Base-by-base conservation (phyloP, 495 filamentous ascomycete genomes). In the Emericellopsis terricola region DNA sequence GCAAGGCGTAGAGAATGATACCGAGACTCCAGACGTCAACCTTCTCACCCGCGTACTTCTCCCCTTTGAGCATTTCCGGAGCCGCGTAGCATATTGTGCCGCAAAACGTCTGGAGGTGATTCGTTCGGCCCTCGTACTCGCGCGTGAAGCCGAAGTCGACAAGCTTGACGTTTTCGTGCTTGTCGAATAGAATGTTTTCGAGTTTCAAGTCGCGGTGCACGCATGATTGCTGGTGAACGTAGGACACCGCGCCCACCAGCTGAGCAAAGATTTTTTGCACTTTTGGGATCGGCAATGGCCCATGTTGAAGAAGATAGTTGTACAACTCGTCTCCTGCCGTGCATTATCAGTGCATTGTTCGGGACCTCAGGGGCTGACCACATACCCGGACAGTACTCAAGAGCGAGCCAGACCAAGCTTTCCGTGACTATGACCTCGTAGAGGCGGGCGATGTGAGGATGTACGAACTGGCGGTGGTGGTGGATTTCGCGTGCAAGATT, bases 371-470 rank as follows among this genome's bases (percentile, higher is more conserved):
- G n/a, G 15, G n/a, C 9, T 7, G 15, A 16, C 0, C 2, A 39
- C 69, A 39, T 71, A 92, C 85, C 87, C 46, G 86, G 79, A 59
- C 89, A 97, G 47, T 93, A 97, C 59, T 97, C 89, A 39, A 97
- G 53, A 20, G 87, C 91, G 49, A 97, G 65, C 89, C 89, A 97
- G 19, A 97, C 89, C 49, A 96, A 52, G 8, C 60, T 73, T 55
- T 97, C 89, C 6, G 89, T 97, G 21, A 96, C 85, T 37, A 96
- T 87, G 32, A 97, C 87, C 57, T 97, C 89, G 61, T 97, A 96
- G 9, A 97, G 62, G 8, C 89, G 71, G 16, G 89, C 86, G 50
- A 97, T 97, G 60, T 97, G 89, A 18, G 89, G 89, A 51, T 97
- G 89, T 39, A 94, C 64, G 53, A 97, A 93, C 59, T 97, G 89